These are phyloP conservation scores for Mycosphaerella arachidis DNA, from an alignment of 2,329 filamentous ascomycete species.

Conservation along the genomic window DNA sequence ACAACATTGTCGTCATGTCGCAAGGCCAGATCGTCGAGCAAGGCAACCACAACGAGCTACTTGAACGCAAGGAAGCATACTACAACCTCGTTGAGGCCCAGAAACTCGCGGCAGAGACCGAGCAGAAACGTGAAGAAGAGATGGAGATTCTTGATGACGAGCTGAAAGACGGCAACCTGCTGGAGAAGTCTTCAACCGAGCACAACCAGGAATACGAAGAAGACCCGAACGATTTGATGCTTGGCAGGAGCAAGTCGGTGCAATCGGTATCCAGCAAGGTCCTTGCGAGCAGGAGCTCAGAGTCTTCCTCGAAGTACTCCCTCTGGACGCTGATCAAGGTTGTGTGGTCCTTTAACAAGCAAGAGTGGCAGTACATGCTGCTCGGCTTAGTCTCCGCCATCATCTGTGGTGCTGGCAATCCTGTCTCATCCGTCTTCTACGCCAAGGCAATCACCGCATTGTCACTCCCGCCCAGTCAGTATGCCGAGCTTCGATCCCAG, in stretches of 20 bases:
- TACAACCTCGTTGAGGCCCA: constrained; percentile 84
- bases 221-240: constrained; percentile 60
- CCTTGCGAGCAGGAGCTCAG: constrained; percentile 49
- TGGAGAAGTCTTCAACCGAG: constrained; percentile 23
- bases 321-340: constrained; percentile 74
- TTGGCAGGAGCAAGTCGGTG: constrained; percentile 48
- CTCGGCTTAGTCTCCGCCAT: constrained; percentile 68
- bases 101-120: constrained; percentile 62
- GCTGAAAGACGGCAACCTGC: constrained; percentile 24
- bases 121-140: constrained; percentile 50
- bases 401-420: constrained; percentile 77
- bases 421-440: constrained; percentile 74
- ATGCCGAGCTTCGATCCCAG: constrained; percentile 58
- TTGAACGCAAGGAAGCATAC: constrained; percentile 69
- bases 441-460: constrained; percentile 78
- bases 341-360: constrained; percentile 72
- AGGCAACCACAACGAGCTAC: constrained; percentile 76
- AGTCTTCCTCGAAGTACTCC: constrained; percentile 51
- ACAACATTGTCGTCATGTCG: constrained; percentile 94
- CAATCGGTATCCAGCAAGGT: constrained; percentile 64
- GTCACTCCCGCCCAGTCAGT: constrained; percentile 52
- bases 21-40: constrained; percentile 85
- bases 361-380: constrained; percentile 68
- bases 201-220: constrained; percentile 32
- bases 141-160: constrained; percentile 27